Evolutionary conservation across 345 rosid genomes (phyloP), one percentile per base, ranked within the genome.

Genomic region (Xanthoceras sorbifolium): DNA sequence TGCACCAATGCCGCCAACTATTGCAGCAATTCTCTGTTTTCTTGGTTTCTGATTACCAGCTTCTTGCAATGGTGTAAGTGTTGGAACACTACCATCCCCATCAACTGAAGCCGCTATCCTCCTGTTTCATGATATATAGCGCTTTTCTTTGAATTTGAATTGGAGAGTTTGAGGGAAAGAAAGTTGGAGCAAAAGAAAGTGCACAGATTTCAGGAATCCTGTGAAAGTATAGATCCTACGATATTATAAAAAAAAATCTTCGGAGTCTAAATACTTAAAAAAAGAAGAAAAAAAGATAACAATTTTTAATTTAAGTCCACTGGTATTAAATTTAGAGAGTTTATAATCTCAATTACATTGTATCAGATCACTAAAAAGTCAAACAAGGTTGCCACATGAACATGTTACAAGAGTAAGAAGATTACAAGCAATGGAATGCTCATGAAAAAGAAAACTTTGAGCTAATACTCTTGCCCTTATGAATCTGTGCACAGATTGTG

Each of bases 1-100:
- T 50, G 87, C 90, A 18, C 79, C 78, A 75, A 76, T 68, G 52
- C 83, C 78, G 11, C 88, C 87, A 66, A 75, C 55, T 77, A 87
- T 64, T 67, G 82, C 79, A 81, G 86, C 86, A 75, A 75, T 22
- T 66, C 55, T 83, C 63, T 76, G 86, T 63, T 81, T 81, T 32
- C 78, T 75, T 10, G 84, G 76, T 69, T 81, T 84, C 32, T 79
- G 77, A 54, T 64, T 48, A 65, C 84, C 73, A 28, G 73, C 46
- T 67, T 61, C 31, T 67, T 64, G 78, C 61, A 75, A 34, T 12
- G 90, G 84, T 17, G 90, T 84, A 25, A 87, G 50, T 67, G 86
- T 87, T 71, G 90, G 87, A 77, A 82, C 83, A 55, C 60, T 64
- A 79, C 63, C 79, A 36, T 69, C 75, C 52, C 74, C 78, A 60